A percentile compares a stretch with the other conserved stretches of the same genome.
Evolutionary conservation across 2,329 filamentous ascomycete species (phyloP).

Genomic region (Waltergamsia citrina): DNA sequence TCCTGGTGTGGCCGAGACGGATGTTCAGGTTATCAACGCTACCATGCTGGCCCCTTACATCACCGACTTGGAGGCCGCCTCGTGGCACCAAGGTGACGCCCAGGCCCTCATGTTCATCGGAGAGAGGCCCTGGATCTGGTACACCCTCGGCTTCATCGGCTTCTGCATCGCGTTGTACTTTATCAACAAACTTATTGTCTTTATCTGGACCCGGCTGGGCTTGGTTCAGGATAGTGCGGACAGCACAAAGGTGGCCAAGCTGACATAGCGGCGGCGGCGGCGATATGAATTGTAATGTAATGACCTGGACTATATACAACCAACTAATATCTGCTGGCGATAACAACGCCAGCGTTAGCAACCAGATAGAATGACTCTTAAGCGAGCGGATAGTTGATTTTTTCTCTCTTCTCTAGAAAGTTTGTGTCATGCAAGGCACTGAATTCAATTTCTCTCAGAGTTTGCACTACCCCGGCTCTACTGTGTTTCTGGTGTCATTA

Average conservation of each 20-base stretch:
- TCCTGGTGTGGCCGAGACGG: conserved; percentile 17
- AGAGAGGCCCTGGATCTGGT: conserved; percentile 20
- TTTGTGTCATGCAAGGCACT: no score
- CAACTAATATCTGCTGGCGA: no score
- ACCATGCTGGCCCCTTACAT: conserved; percentile 18
- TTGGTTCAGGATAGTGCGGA: background rate
- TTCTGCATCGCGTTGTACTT: conserved; percentile 7
- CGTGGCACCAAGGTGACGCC: conserved; percentile 37
- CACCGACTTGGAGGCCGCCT: conserved; percentile 25
- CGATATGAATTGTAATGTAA: no score
- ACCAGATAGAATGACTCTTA: no score
- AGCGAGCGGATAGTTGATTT: no score
- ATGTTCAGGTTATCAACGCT: conserved; percentile 17
- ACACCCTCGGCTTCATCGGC: conserved; percentile 15
- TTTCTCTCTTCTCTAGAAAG: no score
- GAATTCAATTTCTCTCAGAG: no score
- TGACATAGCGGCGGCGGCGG: no score
- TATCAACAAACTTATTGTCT: background rate
- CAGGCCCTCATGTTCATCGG: conserved; percentile 38
- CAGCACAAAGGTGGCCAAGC: background rate
- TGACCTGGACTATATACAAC: no score
- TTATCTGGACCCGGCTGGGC: background rate
- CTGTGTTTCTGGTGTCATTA: no score
- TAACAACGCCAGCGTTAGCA: no score
- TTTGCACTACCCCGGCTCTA: no score